Evolutionary conservation across 371 early-diverging fungal species (phyloP).

Genomic region (Mucor saturninus): DNA sequence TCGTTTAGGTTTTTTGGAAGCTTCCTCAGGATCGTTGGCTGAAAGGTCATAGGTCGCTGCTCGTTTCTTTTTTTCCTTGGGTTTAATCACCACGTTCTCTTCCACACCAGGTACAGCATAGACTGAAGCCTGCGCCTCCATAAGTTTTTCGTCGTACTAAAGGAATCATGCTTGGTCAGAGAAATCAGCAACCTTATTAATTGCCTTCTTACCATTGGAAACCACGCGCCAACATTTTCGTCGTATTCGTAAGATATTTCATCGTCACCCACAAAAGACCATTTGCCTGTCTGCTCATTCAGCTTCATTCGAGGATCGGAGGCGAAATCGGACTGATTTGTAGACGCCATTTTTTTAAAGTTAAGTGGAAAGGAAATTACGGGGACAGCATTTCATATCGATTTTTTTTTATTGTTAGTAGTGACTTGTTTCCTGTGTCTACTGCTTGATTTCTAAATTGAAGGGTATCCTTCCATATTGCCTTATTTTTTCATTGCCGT

Average conservation of each 20-base stretch:
- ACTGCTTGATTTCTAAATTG: no score
- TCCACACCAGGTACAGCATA: slow-evolving; percentile 72
- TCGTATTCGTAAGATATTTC: slow-evolving; percentile 87
- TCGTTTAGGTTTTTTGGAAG: slow-evolving; percentile 51
- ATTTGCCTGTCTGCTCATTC: slow-evolving; percentile 72
- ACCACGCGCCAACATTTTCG: slow-evolving; percentile 82
- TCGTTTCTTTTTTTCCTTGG: slow-evolving; percentile 44
- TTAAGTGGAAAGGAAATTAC: background rate
- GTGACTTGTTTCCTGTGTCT: no score
- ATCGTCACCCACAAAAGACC: slow-evolving; percentile 76
- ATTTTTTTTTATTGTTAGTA: no score
- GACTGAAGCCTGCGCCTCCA: slow-evolving; percentile 81
- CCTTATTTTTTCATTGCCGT: no score
- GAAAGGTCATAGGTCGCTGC: slow-evolving; percentile 39
- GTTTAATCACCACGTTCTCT: slow-evolving; percentile 38
- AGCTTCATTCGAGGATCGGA: slow-evolving; percentile 61
- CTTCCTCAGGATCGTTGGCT: background rate
- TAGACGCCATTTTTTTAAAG: slow-evolving; percentile 11
- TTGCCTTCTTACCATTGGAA: slow-evolving; percentile 73
- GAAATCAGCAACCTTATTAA: no score
- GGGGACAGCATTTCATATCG: no score
- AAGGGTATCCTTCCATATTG: no score
- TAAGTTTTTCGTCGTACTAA: slow-evolving; percentile 76
- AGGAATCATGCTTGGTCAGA: background rate
- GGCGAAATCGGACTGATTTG: slow-evolving; percentile 35